These are phyloP conservation scores for Suhomyces tanzawaensis DNA, from an alignment of 805 yeast genomes.

Conservation along the genomic window DNA sequence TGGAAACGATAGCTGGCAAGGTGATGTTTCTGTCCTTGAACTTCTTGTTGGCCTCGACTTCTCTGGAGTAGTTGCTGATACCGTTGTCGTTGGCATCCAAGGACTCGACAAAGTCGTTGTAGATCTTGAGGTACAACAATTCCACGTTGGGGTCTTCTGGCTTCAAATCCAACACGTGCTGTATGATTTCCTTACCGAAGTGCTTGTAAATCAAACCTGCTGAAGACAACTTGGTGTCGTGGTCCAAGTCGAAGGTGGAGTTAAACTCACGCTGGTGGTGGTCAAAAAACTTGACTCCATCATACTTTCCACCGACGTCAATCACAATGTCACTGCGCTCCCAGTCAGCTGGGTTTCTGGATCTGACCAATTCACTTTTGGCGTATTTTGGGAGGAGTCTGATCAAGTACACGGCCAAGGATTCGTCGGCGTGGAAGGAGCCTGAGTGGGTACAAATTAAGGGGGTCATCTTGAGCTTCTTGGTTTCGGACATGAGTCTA, in stretches of 20 bases:
- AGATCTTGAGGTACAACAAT: constrained; percentile 70
- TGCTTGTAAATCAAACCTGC: constrained; percentile 94
- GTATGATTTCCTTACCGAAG: constrained; percentile 69
- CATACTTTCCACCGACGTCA: constrained; percentile 92
- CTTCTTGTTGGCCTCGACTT: constrained; percentile 52
- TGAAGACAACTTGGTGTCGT: constrained; percentile 78
- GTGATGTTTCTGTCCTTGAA: constrained; percentile 74
- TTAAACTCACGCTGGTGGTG: constrained; percentile 94
- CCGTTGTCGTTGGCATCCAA: constrained; percentile 97
- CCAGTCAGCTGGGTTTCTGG: constrained; percentile 80
- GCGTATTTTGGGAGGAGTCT: constrained; percentile 65
- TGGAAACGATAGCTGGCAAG: constrained; percentile 73
- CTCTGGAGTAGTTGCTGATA: constrained; percentile 60
- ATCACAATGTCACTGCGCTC: constrained; percentile 88
- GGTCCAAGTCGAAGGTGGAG: constrained; percentile 64
- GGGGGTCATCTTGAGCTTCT: constrained; percentile 28
- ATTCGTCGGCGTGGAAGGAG: constrained; percentile 95
- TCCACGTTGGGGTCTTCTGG: constrained; percentile 46
- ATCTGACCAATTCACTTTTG: constrained; percentile 70
- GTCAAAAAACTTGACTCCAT: constrained; percentile 81
- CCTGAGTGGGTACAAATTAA: constrained; percentile 91
- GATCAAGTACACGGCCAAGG: constrained; percentile 87
- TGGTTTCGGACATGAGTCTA: constrained; percentile 22
- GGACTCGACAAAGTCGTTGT: constrained; percentile 83
- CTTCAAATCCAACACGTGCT: constrained; percentile 46